Conservation (phyloP, 1,284 basidiomycete species). For the Sutorius eximius region DNA sequence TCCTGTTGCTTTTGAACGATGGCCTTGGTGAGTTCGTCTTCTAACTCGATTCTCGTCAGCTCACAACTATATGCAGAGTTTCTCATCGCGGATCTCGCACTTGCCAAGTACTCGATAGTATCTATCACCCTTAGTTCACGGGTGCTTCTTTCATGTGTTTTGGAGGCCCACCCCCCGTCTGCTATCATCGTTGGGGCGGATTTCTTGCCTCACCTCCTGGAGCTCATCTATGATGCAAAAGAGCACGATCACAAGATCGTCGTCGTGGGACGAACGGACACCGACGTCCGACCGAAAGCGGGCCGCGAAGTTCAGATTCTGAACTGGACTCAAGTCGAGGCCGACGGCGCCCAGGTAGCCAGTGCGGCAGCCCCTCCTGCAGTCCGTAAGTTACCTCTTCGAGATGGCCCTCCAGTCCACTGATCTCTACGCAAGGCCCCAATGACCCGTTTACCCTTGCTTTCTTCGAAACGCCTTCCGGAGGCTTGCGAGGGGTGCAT, state of each 20-base stretch:
- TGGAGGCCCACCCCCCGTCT: slow-evolving; percentile 64
- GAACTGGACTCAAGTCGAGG: slow-evolving; percentile 64
- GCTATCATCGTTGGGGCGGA: slow-evolving; percentile 67
- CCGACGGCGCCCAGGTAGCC: slow-evolving; percentile 47
- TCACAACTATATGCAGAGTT: slow-evolving; percentile 54
- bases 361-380: slow-evolving; percentile 18
- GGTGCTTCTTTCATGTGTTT: slow-evolving; percentile 55
- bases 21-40: slow-evolving; percentile 53
- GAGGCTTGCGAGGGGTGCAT: slow-evolving; percentile 58
- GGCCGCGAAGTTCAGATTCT: slow-evolving; percentile 54
- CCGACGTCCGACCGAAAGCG: slow-evolving; percentile 42
- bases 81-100: slow-evolving; percentile 70
- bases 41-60: not conserved
- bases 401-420: not conserved
- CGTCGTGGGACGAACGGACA: slow-evolving; percentile 59
- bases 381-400: slow-evolving; percentile 23
- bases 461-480: slow-evolving; percentile 55
- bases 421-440: slow-evolving; percentile 43
- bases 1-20: slow-evolving; percentile 72
- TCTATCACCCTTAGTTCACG: slow-evolving; percentile 67
- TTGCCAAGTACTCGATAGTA: slow-evolving; percentile 67
- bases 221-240: slow-evolving; percentile 62
- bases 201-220: slow-evolving; percentile 63
- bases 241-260: slow-evolving; percentile 59
- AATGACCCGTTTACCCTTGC: slow-evolving; percentile 65